These are phyloP conservation scores for Ogataea glucozyma DNA, from an alignment of 805 yeast genomes.

Conservation along the genomic window DNA sequence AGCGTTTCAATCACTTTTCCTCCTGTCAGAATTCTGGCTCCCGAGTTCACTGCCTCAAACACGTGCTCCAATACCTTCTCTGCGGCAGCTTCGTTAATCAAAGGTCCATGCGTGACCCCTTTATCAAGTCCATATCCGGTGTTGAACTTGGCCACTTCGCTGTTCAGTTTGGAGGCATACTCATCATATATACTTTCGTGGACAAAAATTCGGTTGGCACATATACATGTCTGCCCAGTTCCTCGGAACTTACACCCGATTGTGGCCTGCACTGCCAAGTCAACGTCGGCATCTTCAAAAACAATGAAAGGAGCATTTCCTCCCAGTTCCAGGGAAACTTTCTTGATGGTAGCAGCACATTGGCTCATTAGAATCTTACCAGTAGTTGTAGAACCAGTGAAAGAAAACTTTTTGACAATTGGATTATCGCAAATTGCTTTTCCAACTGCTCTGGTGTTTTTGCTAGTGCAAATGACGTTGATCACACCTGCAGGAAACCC, in stretches of 20 bases:
- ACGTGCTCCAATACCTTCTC: slow-evolving; percentile 62
- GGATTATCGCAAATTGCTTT: slow-evolving; percentile 55
- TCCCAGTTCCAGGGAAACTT: slow-evolving; percentile 72
- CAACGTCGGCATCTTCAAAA: slow-evolving; percentile 71
- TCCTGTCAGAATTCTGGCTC: slow-evolving; percentile 63
- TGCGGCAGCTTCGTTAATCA: slow-evolving; percentile 64
- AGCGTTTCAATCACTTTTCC: slow-evolving; percentile 55
- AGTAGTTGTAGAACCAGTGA: slow-evolving; percentile 77
- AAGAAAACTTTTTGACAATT: slow-evolving; percentile 63
- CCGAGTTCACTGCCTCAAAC: slow-evolving; percentile 62
- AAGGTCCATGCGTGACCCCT: slow-evolving; percentile 73
- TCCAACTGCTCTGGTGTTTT: slow-evolving; percentile 50
- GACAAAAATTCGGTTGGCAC: slow-evolving; percentile 71
- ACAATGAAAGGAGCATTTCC: slow-evolving; percentile 82
- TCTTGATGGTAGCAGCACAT: slow-evolving; percentile 62
- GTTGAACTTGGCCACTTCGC: slow-evolving; percentile 43
- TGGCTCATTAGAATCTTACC: slow-evolving; percentile 69
- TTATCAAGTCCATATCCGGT: slow-evolving; percentile 64
- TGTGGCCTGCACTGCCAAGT: slow-evolving; percentile 65
- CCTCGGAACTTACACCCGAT: slow-evolving; percentile 70
- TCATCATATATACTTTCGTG: slow-evolving; percentile 66
- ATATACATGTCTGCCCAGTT: slow-evolving; percentile 80
- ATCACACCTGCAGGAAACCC: slow-evolving; percentile 72
- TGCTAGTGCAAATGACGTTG: slow-evolving; percentile 57
- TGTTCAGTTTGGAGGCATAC: slow-evolving; percentile 52